phyloP scores from a whole-genome alignment of 805 yeast species.

The Zygosaccharomyces bailii region DNA sequence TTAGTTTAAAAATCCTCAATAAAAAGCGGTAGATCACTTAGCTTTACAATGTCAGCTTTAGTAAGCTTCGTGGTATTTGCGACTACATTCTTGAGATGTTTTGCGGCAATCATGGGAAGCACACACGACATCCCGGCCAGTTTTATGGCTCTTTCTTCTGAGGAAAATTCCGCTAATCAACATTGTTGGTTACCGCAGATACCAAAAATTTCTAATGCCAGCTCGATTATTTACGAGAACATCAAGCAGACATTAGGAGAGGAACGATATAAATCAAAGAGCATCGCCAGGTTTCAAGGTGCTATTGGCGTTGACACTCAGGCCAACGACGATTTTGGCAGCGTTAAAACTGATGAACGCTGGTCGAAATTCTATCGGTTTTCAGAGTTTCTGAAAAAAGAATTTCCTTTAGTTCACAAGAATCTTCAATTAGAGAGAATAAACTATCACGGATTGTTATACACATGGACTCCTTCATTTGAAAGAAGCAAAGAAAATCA shows the following conservation, averaged over 20 bases:
- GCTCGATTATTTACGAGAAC: constrained; percentile 1
- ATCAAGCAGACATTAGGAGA: constrained; percentile 1
- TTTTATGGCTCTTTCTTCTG: no score
- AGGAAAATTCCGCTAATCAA: no score
- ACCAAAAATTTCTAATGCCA: constrained; percentile 4
- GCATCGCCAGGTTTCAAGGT: constrained; percentile 4
- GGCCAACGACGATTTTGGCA: constrained; percentile 8
- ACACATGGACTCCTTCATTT: constrained; percentile 7
- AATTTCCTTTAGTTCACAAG: constrained; percentile 9
- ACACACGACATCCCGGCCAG: neutral
- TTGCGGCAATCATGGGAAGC: constrained; percentile 1
- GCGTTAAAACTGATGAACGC: constrained; percentile 8
- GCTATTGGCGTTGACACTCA: constrained; percentile 7
- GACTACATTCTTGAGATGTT: constrained; percentile 2
- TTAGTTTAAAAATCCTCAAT: neutral
- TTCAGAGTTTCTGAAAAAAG: constrained; percentile 11
- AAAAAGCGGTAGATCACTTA: neutral
- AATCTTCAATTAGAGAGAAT: constrained; percentile 4
- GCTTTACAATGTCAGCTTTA: neutral
- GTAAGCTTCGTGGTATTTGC: neutral
- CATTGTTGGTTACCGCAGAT: constrained; percentile 6
- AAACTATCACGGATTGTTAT: constrained; percentile 5
- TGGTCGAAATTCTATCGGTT: constrained; percentile 10
- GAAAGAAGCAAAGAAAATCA: neutral
- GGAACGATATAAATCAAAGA: constrained; percentile 1